phyloP scores from a whole-genome alignment of 208 protist genomes.

The Crithidia acanthocephali region DNA sequence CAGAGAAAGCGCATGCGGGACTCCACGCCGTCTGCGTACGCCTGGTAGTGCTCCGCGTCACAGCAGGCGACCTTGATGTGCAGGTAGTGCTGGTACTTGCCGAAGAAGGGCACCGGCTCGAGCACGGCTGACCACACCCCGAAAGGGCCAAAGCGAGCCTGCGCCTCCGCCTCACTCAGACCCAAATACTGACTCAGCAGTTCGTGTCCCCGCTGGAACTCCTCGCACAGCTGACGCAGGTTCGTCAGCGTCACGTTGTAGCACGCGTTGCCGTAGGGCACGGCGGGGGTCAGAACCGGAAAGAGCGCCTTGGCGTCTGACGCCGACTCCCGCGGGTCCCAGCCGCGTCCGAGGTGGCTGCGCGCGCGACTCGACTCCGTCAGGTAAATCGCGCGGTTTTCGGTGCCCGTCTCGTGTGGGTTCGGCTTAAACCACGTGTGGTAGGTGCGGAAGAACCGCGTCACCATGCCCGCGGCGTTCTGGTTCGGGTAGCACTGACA shows the following conservation, averaged over 20 bases:
- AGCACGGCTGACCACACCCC: constrained; percentile 85
- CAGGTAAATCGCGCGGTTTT: constrained; percentile 92
- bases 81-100: constrained; percentile 83
- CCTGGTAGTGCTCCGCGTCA: constrained; percentile 78
- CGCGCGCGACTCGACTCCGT: constrained; percentile 78
- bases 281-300: constrained; percentile 98
- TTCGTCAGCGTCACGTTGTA: constrained; percentile 97
- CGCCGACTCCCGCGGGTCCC: constrained; percentile 86
- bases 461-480: constrained; percentile 90
- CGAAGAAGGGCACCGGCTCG: constrained; percentile 84
- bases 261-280: constrained; percentile 98
- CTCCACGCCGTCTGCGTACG: constrained; percentile 89
- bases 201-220: constrained; percentile 94
- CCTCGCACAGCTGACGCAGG: constrained; percentile 92
- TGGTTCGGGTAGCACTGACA: constrained; percentile 98
- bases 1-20: constrained; percentile 87
- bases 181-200: constrained; percentile 57
- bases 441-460: constrained; percentile 95
- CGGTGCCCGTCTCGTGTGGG: constrained; percentile 73
- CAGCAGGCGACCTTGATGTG: constrained; percentile 79
- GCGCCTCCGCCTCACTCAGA: constrained; percentile 57
- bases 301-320: constrained; percentile 95
- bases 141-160: constrained; percentile 58
- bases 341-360: constrained; percentile 74
- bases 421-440: constrained; percentile 92